phyloP scores from a whole-genome alignment of 1,139 yeast species.

The Saccharomyces hybrid region DNA sequence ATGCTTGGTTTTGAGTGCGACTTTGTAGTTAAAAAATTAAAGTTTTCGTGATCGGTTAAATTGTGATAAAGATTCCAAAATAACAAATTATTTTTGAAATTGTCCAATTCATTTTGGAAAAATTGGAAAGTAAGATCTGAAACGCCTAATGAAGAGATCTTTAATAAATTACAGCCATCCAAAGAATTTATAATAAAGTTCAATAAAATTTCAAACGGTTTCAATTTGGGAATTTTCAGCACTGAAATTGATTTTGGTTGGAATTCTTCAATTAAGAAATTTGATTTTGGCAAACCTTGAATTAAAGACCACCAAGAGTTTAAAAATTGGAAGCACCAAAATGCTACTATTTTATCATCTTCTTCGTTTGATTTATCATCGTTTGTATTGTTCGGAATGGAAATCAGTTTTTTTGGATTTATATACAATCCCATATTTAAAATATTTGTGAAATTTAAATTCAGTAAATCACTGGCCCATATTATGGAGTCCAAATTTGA shows the following conservation, averaged over 20 bases:
- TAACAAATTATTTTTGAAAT: constrained; percentile 19
- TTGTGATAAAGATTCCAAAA: constrained; percentile 26
- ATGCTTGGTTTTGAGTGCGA: not conserved
- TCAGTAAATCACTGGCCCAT: constrained; percentile 20
- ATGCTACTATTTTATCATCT: constrained; percentile 13
- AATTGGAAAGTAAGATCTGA: constrained; percentile 14
- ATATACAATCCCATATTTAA: constrained; percentile 23
- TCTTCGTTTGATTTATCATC: constrained; percentile 3
- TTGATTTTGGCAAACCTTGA: constrained; percentile 27
- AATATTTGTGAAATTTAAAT: constrained; percentile 17
- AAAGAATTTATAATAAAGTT: constrained; percentile 17
- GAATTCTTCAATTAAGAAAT: constrained; percentile 26
- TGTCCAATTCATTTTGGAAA: constrained; percentile 10
- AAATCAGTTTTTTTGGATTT: constrained; percentile 21
- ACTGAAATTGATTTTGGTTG: constrained; percentile 20
- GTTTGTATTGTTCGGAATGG: constrained; percentile 4
- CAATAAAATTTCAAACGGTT: constrained; percentile 22
- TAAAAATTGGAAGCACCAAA: constrained; percentile 28
- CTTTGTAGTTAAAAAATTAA: not conserved
- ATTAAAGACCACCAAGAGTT: constrained; percentile 27
- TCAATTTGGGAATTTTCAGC: constrained; percentile 16
- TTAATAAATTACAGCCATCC: constrained; percentile 25
- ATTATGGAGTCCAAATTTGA: constrained; percentile 5
- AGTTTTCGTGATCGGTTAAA: constrained; percentile 21
- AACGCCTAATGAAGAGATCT: constrained; percentile 14